Conservation (phyloP, 768 basidiomycete genomes). For the Tephrocybe sp. region DNA sequence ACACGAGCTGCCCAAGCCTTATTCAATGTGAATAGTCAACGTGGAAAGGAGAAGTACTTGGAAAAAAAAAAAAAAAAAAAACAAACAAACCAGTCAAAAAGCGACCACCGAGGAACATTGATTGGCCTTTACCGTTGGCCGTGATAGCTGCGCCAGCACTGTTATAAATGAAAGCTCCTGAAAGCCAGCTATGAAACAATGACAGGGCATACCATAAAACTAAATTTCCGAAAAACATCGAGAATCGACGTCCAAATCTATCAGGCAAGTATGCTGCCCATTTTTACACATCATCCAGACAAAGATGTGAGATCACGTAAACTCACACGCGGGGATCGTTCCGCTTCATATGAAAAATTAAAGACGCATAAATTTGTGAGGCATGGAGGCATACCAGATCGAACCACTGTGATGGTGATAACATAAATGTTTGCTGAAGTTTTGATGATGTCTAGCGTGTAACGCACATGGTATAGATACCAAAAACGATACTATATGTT, state of each 20-base stretch:
- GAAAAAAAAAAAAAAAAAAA: neutral
- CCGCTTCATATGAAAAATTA: conserved; percentile 26
- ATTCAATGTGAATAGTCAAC: conserved; percentile 4
- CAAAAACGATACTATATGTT: conserved; percentile 43
- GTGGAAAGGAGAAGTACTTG: neutral
- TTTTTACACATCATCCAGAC: neutral
- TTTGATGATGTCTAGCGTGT: neutral
- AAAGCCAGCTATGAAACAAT: neutral
- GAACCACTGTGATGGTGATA: conserved; percentile 28
- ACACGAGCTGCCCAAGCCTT: conserved; percentile 38
- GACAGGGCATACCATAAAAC: conserved; percentile 36
- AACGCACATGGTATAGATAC: conserved; percentile 46
- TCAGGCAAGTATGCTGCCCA: conserved; percentile 42
- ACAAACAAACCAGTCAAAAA: conserved; percentile 42
- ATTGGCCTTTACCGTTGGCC: conserved; percentile 40
- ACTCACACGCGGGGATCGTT: conserved; percentile 42
- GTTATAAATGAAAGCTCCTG: neutral
- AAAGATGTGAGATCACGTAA: neutral
- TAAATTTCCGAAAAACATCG: conserved; percentile 47
- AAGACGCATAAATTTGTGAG: conserved; percentile 25
- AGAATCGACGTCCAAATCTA: conserved; percentile 44
- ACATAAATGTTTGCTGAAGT: conserved; percentile 2
- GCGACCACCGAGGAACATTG: conserved; percentile 46
- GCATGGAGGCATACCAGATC: conserved; percentile 25
- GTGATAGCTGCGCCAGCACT: conserved; percentile 48